Conservation (phyloP, 192 early-diverging fungal genomes). For the Backusella circina region DNA sequence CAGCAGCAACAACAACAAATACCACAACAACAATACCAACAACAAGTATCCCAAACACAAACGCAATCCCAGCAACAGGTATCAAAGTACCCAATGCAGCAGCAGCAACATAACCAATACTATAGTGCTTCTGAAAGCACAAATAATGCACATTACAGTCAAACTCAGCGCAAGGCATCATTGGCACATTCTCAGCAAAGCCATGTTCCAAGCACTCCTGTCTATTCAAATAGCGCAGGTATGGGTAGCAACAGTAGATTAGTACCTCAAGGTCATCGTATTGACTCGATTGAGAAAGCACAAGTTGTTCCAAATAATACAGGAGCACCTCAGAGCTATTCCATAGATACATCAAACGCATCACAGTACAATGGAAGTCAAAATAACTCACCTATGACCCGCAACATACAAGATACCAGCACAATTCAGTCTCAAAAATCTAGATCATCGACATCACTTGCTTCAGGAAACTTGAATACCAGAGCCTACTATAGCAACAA, state of each 20-base stretch:
- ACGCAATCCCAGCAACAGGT: neutral
- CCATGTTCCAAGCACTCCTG: neutral
- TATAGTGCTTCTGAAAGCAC: neutral
- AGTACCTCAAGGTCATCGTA: neutral
- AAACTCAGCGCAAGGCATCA: neutral
- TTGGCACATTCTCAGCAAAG: neutral
- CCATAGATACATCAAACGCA: neutral
- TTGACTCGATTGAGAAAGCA: neutral
- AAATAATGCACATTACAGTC: neutral
- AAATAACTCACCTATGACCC: neutral
- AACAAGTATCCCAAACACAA: constrained; percentile 6
- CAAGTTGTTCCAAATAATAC: neutral
- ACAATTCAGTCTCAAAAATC: neutral
- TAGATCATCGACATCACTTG: neutral
- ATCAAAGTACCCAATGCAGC: neutral
- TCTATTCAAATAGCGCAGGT: neutral
- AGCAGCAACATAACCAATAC: neutral
- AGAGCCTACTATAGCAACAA: neutral
- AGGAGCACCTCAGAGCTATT: neutral
- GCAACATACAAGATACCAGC: neutral
- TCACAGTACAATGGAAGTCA: neutral
- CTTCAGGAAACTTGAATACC: neutral
- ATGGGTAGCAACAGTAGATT: neutral
- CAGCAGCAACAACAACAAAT: neutral
- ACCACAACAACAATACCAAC: neutral